Evolutionary conservation across 1,139 yeast genomes (phyloP).

Genomic region (Sugiyamaella paludigena): DNA sequence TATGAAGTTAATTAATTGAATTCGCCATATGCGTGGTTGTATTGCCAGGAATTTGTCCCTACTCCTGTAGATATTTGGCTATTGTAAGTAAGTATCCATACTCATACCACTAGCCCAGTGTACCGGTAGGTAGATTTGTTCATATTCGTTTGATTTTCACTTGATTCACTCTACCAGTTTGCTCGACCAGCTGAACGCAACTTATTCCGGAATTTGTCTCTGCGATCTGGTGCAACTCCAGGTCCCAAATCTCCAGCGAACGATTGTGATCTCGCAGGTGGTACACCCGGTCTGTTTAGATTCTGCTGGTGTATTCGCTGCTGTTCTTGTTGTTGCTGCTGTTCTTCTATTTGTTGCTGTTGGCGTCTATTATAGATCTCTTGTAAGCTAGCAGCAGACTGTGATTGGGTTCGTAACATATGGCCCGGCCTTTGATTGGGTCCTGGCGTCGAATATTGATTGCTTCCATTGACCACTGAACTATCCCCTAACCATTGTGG

Average conservation of each 20-base stretch:
- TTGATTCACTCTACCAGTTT: slow-evolving; percentile 24
- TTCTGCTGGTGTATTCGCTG: slow-evolving; percentile 8
- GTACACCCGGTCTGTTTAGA: slow-evolving; percentile 10
- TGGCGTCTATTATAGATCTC: slow-evolving; percentile 31
- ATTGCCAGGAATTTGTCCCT: no score
- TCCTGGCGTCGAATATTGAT: background rate
- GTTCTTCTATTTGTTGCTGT: slow-evolving; percentile 17
- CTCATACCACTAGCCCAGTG: no score
- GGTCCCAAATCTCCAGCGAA: background rate
- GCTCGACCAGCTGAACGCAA: slow-evolving; percentile 31
- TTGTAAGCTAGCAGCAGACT: slow-evolving; percentile 26
- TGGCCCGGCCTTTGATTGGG: background rate
- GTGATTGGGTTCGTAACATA: slow-evolving; percentile 7
- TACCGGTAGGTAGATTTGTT: background rate
- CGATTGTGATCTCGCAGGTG: slow-evolving; percentile 8
- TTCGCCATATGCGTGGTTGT: no score
- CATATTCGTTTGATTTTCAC: background rate
- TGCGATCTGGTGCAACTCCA: slow-evolving; percentile 11
- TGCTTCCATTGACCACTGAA: background rate
- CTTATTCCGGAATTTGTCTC: slow-evolving; percentile 28
- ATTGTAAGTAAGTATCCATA: no score
- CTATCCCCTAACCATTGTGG: slow-evolving; percentile 34
- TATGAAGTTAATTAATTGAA: background rate
- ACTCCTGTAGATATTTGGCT: no score
- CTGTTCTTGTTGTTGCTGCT: slow-evolving; percentile 5